Conservation (phyloP, 352 stramenopile genomes). For the Phytophthora ohioensis region DNA sequence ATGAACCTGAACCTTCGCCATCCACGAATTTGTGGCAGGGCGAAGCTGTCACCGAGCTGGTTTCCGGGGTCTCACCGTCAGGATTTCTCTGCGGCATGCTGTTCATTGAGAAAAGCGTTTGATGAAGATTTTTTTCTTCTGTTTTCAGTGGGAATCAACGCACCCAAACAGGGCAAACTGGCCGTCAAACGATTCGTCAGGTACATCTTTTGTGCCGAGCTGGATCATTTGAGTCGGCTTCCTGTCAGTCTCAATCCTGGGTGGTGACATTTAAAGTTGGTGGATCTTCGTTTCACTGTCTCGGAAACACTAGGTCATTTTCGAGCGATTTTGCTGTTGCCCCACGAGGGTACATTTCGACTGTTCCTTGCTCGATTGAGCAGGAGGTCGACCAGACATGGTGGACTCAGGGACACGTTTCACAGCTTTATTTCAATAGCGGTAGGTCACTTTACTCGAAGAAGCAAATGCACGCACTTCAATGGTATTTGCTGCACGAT, state of each 20-base stretch:
- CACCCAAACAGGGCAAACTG: not conserved
- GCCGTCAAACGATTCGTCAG: not conserved
- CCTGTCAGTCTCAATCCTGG: not conserved
- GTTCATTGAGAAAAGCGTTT: conserved; percentile 60
- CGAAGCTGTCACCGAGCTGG: conserved; percentile 53
- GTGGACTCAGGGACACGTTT: not conserved
- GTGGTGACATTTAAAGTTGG: not conserved
- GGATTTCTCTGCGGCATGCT: conserved; percentile 66
- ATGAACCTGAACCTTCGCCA: conserved; percentile 33
- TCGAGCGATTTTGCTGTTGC: too few relatives aligned
- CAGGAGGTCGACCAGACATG: not conserved
- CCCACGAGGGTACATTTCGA: too few relatives aligned
- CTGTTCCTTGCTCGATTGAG: too few relatives aligned
- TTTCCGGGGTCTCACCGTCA: conserved; percentile 50
- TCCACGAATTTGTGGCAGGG: conserved; percentile 53
- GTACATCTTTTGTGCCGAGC: not conserved
- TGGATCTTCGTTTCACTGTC: not conserved
- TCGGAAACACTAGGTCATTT: not conserved
- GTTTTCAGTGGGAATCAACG: not conserved
- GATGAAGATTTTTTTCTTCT: conserved; percentile 1
- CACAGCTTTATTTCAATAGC: not conserved
- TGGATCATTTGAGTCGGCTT: not conserved
- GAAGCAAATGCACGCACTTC: not conserved
- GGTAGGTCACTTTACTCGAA: not conserved
- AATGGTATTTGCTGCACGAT: not conserved